A percentile compares a stretch with the other conserved stretches of the same genome.
Conservation (phyloP, 2,329 filamentous ascomycete genomes). For the Apiospora marii region DNA sequence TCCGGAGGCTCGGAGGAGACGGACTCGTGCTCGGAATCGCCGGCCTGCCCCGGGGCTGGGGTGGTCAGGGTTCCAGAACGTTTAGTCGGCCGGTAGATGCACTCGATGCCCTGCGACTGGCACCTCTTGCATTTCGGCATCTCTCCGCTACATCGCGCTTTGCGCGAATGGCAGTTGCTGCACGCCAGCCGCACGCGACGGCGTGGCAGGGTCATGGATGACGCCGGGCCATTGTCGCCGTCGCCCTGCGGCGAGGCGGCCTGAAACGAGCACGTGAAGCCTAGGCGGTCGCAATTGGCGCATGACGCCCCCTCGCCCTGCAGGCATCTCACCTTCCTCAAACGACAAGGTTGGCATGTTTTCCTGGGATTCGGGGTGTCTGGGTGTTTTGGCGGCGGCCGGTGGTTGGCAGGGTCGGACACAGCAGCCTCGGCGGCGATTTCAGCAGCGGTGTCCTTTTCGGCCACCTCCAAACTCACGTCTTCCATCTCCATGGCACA, state of each 20-base stretch:
- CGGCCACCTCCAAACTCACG: conserved; percentile 45
- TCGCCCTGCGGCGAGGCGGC: conserved; percentile 49
- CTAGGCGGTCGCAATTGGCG: conserved; percentile 65
- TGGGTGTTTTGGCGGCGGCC: conserved; percentile 41
- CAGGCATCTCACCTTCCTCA: conserved; percentile 63
- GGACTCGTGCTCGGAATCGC: conserved; percentile 44
- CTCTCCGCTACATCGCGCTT: conserved; percentile 66
- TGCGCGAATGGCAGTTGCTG: conserved; percentile 64
- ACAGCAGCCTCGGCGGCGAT: conserved; percentile 44
- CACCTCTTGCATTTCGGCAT: conserved; percentile 62
- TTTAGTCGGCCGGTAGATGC: conserved; percentile 56
- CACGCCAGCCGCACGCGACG: conserved; percentile 65
- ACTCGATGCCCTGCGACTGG: conserved; percentile 61
- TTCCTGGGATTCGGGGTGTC: conserved; percentile 28
- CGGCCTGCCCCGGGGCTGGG: conserved; percentile 35
- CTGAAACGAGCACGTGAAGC: conserved; percentile 65
- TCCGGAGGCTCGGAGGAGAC: conserved; percentile 44
- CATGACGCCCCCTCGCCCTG: conserved; percentile 60
- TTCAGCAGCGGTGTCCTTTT: conserved; percentile 44
- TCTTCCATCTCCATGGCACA: conserved; percentile 44
- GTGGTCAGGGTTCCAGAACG: conserved; percentile 38
- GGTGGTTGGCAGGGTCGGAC: conserved; percentile 41
- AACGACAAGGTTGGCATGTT: conserved; percentile 30
- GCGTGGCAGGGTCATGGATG: conserved; percentile 53
- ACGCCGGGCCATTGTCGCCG: conserved; percentile 43